phyloP scores from a whole-genome alignment of 352 stramenopile genomes.

The Blastocystis sp. region DNA sequence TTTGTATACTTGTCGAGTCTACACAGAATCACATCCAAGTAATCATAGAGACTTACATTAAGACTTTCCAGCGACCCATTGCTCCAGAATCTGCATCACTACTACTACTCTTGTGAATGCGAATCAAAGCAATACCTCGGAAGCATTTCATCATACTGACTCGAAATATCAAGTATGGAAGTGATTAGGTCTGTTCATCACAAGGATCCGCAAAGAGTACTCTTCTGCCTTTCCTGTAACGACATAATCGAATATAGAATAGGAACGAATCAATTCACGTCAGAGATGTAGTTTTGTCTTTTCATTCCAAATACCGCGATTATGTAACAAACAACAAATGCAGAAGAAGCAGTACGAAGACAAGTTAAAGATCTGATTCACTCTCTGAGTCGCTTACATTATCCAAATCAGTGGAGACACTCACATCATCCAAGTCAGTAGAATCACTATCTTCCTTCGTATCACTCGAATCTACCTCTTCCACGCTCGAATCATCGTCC shows the following conservation, averaged over 20 bases:
- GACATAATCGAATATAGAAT: background rate
- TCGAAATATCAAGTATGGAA: constrained; percentile 44
- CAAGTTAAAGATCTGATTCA: background rate
- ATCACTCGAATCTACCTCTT: constrained; percentile 20
- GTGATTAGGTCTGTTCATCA: constrained; percentile 29
- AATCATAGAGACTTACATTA: background rate
- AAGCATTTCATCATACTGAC: constrained; percentile 36
- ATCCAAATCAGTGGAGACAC: background rate
- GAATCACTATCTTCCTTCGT: background rate
- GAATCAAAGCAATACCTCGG: background rate
- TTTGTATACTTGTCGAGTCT: constrained; percentile 48
- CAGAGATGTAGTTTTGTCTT: background rate
- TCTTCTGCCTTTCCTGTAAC: constrained; percentile 52
- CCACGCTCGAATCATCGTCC: background rate
- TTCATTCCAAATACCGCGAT: background rate
- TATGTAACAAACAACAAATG: background rate
- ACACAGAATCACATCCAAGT: background rate
- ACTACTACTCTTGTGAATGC: background rate
- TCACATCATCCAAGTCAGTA: background rate
- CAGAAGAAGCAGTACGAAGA: background rate
- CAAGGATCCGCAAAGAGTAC: background rate
- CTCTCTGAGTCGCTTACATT: background rate
- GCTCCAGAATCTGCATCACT: background rate
- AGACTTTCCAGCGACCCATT: constrained; percentile 39
- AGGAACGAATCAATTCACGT: background rate